A percentile compares a stretch with the other conserved stretches of the same genome.
phyloP scores from a whole-genome alignment of 2,329 filamentous ascomycete genomes.

The Akanthomyces lecanii region DNA sequence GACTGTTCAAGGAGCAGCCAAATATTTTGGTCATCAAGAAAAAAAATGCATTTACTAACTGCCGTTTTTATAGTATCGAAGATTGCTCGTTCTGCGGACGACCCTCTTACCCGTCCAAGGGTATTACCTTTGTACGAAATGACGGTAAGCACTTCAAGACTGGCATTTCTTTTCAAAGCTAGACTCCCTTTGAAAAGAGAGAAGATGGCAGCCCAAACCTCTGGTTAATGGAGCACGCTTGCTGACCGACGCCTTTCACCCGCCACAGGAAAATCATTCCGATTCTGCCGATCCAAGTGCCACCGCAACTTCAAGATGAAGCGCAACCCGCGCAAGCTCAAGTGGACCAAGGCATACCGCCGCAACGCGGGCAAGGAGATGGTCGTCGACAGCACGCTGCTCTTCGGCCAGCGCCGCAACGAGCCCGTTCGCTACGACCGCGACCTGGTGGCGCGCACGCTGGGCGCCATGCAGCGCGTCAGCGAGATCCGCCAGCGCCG shows the following conservation, averaged over 20 bases:
- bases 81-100: constrained; percentile 45
- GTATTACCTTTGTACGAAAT: constrained; percentile 49
- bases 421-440: constrained; percentile 94
- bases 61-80: constrained; percentile 34
- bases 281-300: constrained; percentile 59
- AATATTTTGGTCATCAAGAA: neutral
- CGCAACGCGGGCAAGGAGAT: constrained; percentile 74
- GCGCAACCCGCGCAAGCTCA: constrained; percentile 93
- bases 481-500: constrained; percentile 77
- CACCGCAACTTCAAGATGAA: constrained; percentile 89
- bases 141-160: constrained; percentile 32
- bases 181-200: neutral
- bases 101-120: constrained; percentile 52
- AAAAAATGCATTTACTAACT: constrained; percentile 7
- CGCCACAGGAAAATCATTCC: constrained; percentile 42
- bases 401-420: constrained; percentile 90
- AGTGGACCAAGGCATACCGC: constrained; percentile 94
- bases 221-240: no score
- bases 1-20: neutral
- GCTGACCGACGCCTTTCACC: neutral
- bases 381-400: constrained; percentile 90
- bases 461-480: constrained; percentile 89
- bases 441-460: constrained; percentile 79
- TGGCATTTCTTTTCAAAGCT: no score
- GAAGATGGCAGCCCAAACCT: neutral